Evolutionary conservation across 805 yeast species (phyloP).

Genomic region (Teunomyces atbi): DNA sequence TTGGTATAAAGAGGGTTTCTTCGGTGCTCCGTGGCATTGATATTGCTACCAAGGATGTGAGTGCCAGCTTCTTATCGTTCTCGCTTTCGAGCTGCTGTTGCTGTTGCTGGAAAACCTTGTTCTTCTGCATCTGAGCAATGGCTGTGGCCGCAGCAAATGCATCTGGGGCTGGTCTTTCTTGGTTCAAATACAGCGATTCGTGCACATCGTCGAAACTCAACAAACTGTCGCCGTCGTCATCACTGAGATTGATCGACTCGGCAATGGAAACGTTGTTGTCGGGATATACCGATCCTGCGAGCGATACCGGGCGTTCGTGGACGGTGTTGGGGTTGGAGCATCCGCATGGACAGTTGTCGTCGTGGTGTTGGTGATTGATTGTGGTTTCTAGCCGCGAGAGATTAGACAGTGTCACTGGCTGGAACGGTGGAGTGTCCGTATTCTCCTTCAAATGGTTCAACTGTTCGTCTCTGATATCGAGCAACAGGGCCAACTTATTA

Average conservation of each 20-base stretch:
- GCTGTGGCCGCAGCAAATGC: constrained; percentile 65
- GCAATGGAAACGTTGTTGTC: constrained; percentile 33
- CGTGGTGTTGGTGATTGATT: constrained; percentile 20
- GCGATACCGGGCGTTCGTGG: constrained; percentile 63
- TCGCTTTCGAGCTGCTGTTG: constrained; percentile 23
- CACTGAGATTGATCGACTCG: constrained; percentile 41
- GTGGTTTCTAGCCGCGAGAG: constrained; percentile 5
- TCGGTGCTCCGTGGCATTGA: constrained; percentile 77
- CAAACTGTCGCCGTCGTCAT: constrained; percentile 29
- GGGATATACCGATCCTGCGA: constrained; percentile 57
- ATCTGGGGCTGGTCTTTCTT: constrained; percentile 72
- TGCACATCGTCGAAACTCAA: constrained; percentile 27
- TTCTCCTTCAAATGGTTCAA: constrained; percentile 34
- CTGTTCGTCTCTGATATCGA: constrained; percentile 65
- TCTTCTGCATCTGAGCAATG: constrained; percentile 52
- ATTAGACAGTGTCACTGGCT: constrained; percentile 9
- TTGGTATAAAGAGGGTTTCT: constrained; percentile 73
- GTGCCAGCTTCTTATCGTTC: constrained; percentile 31
- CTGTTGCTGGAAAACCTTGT: constrained; percentile 17
- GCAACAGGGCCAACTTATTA: constrained; percentile 59
- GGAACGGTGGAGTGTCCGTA: not conserved
- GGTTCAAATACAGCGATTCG: constrained; percentile 20
- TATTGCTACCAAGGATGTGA: constrained; percentile 55
- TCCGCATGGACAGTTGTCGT: constrained; percentile 51
- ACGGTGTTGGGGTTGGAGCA: constrained; percentile 56